These are phyloP conservation scores for Kewa caespitosa DNA, from an alignment of 179 eudicot genomes.

Conservation along the genomic window DNA sequence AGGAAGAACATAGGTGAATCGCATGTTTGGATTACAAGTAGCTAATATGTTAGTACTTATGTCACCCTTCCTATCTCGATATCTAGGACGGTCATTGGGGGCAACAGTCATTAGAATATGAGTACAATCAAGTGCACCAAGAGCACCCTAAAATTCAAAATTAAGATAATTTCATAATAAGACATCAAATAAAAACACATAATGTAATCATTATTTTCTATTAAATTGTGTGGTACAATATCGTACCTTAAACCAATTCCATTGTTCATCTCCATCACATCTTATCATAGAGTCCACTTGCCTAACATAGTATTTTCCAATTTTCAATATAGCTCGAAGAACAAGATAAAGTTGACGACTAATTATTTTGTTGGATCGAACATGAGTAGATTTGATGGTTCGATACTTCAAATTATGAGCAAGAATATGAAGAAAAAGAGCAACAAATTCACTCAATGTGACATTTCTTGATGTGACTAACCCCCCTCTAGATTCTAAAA, in stretches of 20 bases:
- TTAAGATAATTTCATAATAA: too few species aligned
- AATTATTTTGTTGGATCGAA: background rate
- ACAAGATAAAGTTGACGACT: slow-evolving; percentile 12
- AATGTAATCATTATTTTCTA: background rate
- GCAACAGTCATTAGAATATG: slow-evolving; percentile 6
- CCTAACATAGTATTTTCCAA: slow-evolving; percentile 5
- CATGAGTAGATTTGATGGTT: background rate
- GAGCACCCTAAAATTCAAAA: too few species aligned
- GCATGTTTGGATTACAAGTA: too few species aligned
- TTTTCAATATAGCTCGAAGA: background rate
- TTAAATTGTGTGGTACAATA: slow-evolving; percentile 5
- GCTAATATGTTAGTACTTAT: too few species aligned
- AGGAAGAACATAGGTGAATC: too few species aligned
- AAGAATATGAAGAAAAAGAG: background rate
- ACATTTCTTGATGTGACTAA: too few species aligned
- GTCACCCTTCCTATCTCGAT: slow-evolving; percentile 8
- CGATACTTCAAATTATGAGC: background rate
- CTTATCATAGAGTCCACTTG: background rate
- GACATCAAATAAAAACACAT: too few species aligned
- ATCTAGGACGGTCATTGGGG: background rate
- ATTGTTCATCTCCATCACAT: background rate
- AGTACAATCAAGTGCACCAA: too few species aligned
- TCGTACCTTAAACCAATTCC: slow-evolving; percentile 15
- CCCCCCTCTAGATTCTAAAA: too few species aligned
- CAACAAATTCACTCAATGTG: too few species aligned